A percentile compares a stretch with the other conserved stretches of the same genome.
These are phyloP conservation scores for Coemansia sp. DNA, from an alignment of 192 early-diverging fungal genomes.

Conservation along the genomic window DNA sequence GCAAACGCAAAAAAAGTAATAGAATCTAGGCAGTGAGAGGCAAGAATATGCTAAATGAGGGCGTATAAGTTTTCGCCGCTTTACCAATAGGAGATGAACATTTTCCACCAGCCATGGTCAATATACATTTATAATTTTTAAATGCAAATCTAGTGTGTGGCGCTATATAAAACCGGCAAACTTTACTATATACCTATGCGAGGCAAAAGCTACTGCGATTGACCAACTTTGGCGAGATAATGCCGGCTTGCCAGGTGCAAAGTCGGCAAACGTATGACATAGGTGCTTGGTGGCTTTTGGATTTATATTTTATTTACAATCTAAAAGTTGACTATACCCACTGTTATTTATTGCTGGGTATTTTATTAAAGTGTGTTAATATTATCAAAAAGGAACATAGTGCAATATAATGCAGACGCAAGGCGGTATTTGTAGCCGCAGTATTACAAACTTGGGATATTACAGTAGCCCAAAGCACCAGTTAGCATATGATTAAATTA, in stretches of 20 bases:
- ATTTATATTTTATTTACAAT: too few species aligned
- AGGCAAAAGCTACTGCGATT: background rate
- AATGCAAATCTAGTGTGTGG: slow-evolving; percentile 2
- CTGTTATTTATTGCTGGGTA: background rate
- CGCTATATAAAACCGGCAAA: background rate
- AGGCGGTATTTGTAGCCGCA: background rate
- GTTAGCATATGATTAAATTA: background rate
- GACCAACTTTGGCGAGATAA: background rate
- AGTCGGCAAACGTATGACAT: too few species aligned
- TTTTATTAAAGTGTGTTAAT: background rate
- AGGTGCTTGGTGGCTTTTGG: too few species aligned
- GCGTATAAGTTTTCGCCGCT: background rate
- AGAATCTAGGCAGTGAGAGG: background rate
- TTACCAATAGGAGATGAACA: background rate
- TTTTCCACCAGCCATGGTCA: background rate
- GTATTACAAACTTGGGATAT: slow-evolving; percentile 1
- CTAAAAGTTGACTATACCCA: background rate
- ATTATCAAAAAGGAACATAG: too few species aligned
- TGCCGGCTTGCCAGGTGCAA: background rate
- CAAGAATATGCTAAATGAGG: background rate
- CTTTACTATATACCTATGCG: background rate
- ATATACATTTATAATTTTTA: background rate
- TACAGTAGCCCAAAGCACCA: background rate
- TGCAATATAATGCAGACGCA: background rate
- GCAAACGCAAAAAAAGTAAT: background rate